Percentiles rank a stretch among this genome's conserved stretches.
phyloP scores from a whole-genome alignment of 345 rosid genomes.

The Lepidium didymum region DNA sequence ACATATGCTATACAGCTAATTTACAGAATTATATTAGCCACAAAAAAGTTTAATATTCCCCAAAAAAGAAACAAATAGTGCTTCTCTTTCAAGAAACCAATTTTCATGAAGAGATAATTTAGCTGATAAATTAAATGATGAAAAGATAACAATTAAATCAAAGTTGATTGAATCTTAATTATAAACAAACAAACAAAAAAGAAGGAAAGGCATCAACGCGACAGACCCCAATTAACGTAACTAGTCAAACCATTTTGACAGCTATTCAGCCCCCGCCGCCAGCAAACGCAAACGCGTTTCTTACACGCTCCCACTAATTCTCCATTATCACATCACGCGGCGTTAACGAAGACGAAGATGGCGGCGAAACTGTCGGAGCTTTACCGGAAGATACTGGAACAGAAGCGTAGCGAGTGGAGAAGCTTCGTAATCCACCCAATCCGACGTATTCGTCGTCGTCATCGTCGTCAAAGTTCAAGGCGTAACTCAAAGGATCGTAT shows the following conservation, averaged over 20 bases:
- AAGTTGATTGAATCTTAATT: slow-evolving; percentile 2
- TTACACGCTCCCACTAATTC: slow-evolving; percentile 18
- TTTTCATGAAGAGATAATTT: not conserved
- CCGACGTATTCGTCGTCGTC: slow-evolving; percentile 30
- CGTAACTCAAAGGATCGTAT: slow-evolving; percentile 82
- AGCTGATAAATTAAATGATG: not conserved
- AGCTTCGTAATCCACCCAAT: slow-evolving; percentile 37
- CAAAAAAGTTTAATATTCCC: not conserved
- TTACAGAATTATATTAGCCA: slow-evolving; percentile 1
- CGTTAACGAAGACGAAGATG: slow-evolving; percentile 9
- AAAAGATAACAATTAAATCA: not conserved
- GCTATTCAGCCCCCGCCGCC: slow-evolving; percentile 12
- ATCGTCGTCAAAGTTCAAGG: slow-evolving; percentile 78
- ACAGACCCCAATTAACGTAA: not conserved
- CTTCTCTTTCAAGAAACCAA: not conserved
- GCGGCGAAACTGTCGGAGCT: not conserved
- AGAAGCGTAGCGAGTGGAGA: slow-evolving; percentile 64
- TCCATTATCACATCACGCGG: slow-evolving; percentile 18
- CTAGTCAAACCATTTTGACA: slow-evolving; percentile 19
- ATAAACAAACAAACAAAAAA: not conserved
- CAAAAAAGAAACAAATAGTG: not conserved
- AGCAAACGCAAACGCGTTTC: slow-evolving; percentile 19
- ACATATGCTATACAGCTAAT: slow-evolving; percentile 21
- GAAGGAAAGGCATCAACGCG: slow-evolving; percentile 12
- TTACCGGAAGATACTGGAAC: slow-evolving; percentile 31